Evolutionary conservation across 305 asterid species (phyloP), one percentile per base, ranked within the genome.

Genomic region (Fraxinus latifolia): DNA sequence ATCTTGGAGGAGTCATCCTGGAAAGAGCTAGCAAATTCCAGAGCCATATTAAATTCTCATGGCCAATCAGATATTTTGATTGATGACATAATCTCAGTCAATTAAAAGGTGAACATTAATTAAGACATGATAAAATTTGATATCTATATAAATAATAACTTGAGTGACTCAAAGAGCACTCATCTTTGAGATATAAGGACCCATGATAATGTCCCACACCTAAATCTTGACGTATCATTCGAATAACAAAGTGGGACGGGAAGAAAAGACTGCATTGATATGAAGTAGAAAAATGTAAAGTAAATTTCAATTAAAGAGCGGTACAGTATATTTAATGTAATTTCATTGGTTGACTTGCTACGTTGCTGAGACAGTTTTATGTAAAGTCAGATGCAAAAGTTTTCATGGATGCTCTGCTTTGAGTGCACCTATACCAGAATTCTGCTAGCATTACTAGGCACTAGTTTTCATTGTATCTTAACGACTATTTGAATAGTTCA

Each of bases 11-110:
- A 23, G 84, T 50, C 79, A 14, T 82, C 72, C 73, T 55, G 58
- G 74, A 33, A 62, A 81, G 77, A 81, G 77, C 37, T 12, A 78
- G 58, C 81, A 53, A 88, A 36, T 72, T 82, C 82, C 60, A 80
- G 85, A 86, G 62, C 68, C 73, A 7, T 81, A 70, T 58, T 47
- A 17, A 76, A 79, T 4, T 74, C 34, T 44, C 79, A 44, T 1
- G 34, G 73, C 87, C 87, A 85, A 79, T 82, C 76, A 60, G 65
- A 53, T 29, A 37, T 79, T 60, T 75, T 80, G 87, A 80, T 21
- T 25, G 84, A 80, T 88, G 93, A 85, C 86, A 89, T 83, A 90
- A 87, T 87, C 87, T 88, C 84, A 81, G 86, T 84, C 86, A 81
- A 82, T 82, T 74, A 27, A 82, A 74, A 82, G 82, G 79, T 68